Base-by-base conservation (phyloP, 2,329 filamentous ascomycete species). In the Botrytis byssoidea region DNA sequence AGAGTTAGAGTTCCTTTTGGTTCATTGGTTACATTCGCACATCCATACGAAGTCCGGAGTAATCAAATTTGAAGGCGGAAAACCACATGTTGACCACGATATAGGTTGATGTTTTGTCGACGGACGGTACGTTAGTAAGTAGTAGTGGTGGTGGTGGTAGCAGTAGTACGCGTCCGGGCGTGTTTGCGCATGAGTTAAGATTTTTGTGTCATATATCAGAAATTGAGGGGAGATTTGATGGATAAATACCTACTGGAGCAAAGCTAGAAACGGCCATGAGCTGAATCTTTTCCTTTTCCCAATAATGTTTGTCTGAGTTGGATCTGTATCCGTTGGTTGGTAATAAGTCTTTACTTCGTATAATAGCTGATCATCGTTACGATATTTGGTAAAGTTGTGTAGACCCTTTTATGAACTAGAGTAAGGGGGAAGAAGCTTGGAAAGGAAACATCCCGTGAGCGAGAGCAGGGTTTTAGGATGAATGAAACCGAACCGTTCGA, bases 61-160 rank as follows among this genome's bases (percentile, higher is more conserved):
- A 68, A 57, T 68, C 48, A 32, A 68, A n/a, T 4, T 4, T 68
- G 66, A 68, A 68, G 16, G 66, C 66, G 66, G 66, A 42, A 57
- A 57, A 57, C 48, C 66, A 68, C 66, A 68, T 68, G 55, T 68
- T 68, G 35, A 42, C 66, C 66, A 68, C 20, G 66, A 68, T 68
- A 40, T 37, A 16, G 35, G 7, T 51, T 40, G 44, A 51, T 51
- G 25, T 51, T 48, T 40, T 67, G 32, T 51, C 20, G 46, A 29
- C 25, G 37, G 65, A 42, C 25, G 37, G 65, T 42, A 20, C 44
- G 63, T 65, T 46, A 48, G 46, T 48, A 22, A 22, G 20, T 22
- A 22, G 44, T 22, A 20, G 20, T 48, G 20, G 44, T 48, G 3
- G 20, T 22, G 2, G 20, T 46, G 8, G 44, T 6, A 14, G 22